Evolutionary conservation across 371 early-diverging fungal genomes (phyloP), one percentile per base, ranked within the genome.

Genomic region (Smittium mucronatum): DNA sequence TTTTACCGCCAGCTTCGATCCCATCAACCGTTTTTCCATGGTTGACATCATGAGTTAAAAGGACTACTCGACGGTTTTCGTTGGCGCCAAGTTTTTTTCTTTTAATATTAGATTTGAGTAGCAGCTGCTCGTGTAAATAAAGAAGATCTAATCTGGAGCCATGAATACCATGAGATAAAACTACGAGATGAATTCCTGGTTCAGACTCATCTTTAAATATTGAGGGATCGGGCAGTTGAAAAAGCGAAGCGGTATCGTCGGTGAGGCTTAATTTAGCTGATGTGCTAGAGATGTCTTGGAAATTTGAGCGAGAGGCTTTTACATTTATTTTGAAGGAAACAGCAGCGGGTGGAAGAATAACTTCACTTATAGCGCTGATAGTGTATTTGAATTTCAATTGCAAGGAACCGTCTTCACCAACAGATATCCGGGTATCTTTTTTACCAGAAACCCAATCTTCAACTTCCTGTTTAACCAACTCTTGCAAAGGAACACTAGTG

Each of bases 11-110:
- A 25, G 25, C 25, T 35, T 65, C 65, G n/a, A 65, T 65, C 5
- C 65, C 65, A 65, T 65, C 65, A 30, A n/a, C n/a, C 5, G 65
- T 65, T 33, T 31, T 30, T n/a, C 65, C 65, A 34, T 65, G 65
- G n/a, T 65, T 65, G 8, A 65, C 65, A 17, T 65, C 65, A 17
- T 21, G 65, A 33, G 65, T 33, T 8, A 65, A 15, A 21, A 65
- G 17, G 25, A 65, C 65, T 11, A 65, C 65, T 34, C 65, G 2
- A 11, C 65, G 30, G 11, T 33, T 33, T 25, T 35, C 33, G 11
- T 65, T 33, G 16, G 30, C 33, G 17, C 63, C 63, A 15, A 63
- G n/a, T 34, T 28, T 2, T 5, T 33, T 2, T 11, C 65, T 5
- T 2, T 35, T 30, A 11, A 11, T 25, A 25, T 17, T 32, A 25